Base-by-base conservation (phyloP, 306 rosid species). In the Glycyrrhiza uralensis region DNA sequence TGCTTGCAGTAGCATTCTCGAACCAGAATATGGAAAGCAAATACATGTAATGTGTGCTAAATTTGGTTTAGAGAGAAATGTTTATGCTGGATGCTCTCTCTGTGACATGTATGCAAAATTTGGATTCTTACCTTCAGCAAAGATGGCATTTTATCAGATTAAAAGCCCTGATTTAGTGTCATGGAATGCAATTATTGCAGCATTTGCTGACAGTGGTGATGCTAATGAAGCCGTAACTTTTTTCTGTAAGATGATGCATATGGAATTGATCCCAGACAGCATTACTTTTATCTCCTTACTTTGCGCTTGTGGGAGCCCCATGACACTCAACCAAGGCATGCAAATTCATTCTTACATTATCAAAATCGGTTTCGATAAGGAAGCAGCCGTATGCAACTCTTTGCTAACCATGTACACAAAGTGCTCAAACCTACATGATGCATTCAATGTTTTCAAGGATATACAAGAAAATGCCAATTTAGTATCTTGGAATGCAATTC, bases 401-500 rank as follows among this genome's bases (percentile, higher is more conserved):
- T 78, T 91, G 66, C 74, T 91, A 58, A 77, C 85, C 60, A 87
- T 87, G 92, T 87, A 91, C 75, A 66, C 96, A 2, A 88, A 84
- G 80, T 89, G 92, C 75, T 91, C 92, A 61, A 74, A 70, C 79
- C 59, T 87, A 44, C 33, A 39, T 8, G 85, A 91, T 71, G 88
- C 87, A 64, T 82, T 85, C 60, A 45, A 69, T 55, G 81, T 82
- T 61, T 89, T 89, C 74, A 75, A 78, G 51, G 83, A 74, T 74
- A 50, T 75, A 51, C 60, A 74, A 4, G 29, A 46, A 29, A 69
- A 59, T 66, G 85, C 91, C 50, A 88, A 85, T 79, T 47, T 65
- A 41, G 85, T 91, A 62, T 87, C 97, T 49, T 91, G 96, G 93
- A 91, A 91, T 80, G 85, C 96, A 68, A 74, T 89, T 71, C 82